phyloP scores from a whole-genome alignment of 768 basidiomycete genomes.

The Gymnopilus dilepis region DNA sequence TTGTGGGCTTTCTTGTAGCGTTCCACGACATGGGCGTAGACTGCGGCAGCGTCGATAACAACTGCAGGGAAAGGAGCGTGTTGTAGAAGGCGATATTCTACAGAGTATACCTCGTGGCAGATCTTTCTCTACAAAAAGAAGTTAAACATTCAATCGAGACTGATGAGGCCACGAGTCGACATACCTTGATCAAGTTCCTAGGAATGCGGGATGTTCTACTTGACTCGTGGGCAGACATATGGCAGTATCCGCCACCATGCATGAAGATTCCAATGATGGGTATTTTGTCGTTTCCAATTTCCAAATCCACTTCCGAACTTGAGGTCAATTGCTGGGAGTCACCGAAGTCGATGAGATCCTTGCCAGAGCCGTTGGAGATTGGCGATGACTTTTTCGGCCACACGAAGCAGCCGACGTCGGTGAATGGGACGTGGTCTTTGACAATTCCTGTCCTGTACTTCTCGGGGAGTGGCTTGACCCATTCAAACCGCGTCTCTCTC shows the following conservation, averaged over 20 bases:
- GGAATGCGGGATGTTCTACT: conserved; percentile 55
- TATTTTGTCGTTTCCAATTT: conserved; percentile 28
- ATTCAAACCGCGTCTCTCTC: conserved; percentile 53
- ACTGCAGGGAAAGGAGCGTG: conserved; percentile 59
- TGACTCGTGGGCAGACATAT: conserved; percentile 60
- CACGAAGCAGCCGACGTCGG: conserved; percentile 50
- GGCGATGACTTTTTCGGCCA: conserved; percentile 46
- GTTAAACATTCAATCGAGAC: neutral
- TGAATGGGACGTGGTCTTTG: conserved; percentile 43
- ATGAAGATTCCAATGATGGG: conserved; percentile 54
- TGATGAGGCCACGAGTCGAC: neutral
- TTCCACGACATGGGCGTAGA: conserved; percentile 51
- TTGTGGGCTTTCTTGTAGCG: conserved; percentile 27
- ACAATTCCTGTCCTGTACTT: conserved; percentile 48
- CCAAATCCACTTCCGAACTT: conserved; percentile 26
- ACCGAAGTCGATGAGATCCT: neutral
- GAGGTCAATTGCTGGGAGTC: conserved; percentile 11
- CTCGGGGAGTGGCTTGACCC: conserved; percentile 49
- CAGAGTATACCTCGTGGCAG: conserved; percentile 44
- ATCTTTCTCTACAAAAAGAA: conserved; percentile 33
- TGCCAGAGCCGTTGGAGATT: conserved; percentile 14
- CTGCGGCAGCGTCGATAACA: conserved; percentile 56
- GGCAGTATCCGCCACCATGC: conserved; percentile 62
- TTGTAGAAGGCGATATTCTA: conserved; percentile 59
- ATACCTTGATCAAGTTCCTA: conserved; percentile 47